Evolutionary conservation across 768 basidiomycete species (phyloP).

Genomic region (Saitozyma sp.): DNA sequence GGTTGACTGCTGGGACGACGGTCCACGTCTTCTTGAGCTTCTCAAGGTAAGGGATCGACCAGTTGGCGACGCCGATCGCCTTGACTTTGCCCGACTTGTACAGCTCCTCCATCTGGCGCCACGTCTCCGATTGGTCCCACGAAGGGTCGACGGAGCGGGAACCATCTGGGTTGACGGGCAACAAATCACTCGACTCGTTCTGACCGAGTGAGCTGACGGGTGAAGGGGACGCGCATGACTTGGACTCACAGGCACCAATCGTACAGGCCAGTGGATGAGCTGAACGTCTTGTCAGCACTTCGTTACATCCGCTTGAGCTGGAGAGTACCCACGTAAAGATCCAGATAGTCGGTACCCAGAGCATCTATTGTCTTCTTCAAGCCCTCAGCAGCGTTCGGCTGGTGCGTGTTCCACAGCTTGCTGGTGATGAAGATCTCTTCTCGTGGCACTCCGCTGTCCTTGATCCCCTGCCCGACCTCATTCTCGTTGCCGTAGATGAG

Average conservation of each 20-base stretch:
- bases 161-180: slow-evolving; percentile 31
- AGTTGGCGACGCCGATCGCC: slow-evolving; percentile 85
- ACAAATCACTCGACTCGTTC: slow-evolving; percentile 14
- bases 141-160: slow-evolving; percentile 21
- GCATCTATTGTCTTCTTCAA: slow-evolving; percentile 73
- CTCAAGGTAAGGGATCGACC: slow-evolving; percentile 64
- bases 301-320: slow-evolving; percentile 31
- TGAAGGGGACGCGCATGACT: background rate
- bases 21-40: slow-evolving; percentile 69
- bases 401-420: slow-evolving; percentile 26
- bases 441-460: slow-evolving; percentile 34
- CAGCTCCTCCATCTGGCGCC: slow-evolving; percentile 37
- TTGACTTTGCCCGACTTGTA: slow-evolving; percentile 70
- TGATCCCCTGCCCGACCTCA: slow-evolving; percentile 51
- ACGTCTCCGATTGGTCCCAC: slow-evolving; percentile 36
- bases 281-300: slow-evolving; percentile 26
- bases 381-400: slow-evolving; percentile 64
- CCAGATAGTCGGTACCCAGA: slow-evolving; percentile 73
- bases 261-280: slow-evolving; percentile 50
- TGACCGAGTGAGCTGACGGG: background rate
- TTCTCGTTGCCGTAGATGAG: slow-evolving; percentile 75
- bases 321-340: slow-evolving; percentile 66
- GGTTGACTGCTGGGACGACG: slow-evolving; percentile 73
- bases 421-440: slow-evolving; percentile 32
- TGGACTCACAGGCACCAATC: slow-evolving; percentile 10